Evolutionary conservation across 139 green algal genomes (phyloP), one percentile per base, ranked within the genome.

Genomic region (Desmodesmus armatus): DNA sequence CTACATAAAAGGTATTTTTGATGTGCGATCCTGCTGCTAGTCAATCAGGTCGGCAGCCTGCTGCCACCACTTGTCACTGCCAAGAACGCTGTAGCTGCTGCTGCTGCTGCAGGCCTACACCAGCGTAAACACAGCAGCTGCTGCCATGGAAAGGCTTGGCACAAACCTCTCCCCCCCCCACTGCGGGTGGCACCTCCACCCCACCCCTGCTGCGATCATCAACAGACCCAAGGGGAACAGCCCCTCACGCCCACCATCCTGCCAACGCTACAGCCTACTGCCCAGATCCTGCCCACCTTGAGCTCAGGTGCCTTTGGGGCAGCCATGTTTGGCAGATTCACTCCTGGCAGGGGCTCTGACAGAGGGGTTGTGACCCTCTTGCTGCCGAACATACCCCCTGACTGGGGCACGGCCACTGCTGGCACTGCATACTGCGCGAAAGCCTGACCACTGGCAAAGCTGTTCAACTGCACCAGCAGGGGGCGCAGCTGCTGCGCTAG

Each of bases 331-430:
- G 86, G 86, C 47, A 84, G 66, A 58, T 85, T 72, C 47, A 89
- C 83, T 33, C 67, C 43, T 2, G 83, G 78, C 67, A 92, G 79
- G 31, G 70, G 83, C 83, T 90, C 89, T 51, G 76, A 87, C 35
- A 92, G 71, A 17, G 89, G 89, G 3, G 76, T 74, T 39, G 82
- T 72, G 21, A 92, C 41, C 51, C 89, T 83, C 49, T 83, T 87
- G 41, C 75, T 70, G 58, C 89, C 84, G 35, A 92, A 86, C 44
- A 90, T 63, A 39, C 70, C 58, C 5, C 49, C 71, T 4, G 75
- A 31, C 49, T 80, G 66, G 17, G 67, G 51, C 40, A 63, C 53
- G 40, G 82, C 82, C 6, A 87, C 82, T 41, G 82, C 82, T 44
- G 82, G 82, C 60, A 82, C 82, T 60, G 80, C 80, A 86, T 86